Evolutionary conservation across 2,329 filamentous ascomycete genomes (phyloP).

Genomic region (Chaetomium sp.): DNA sequence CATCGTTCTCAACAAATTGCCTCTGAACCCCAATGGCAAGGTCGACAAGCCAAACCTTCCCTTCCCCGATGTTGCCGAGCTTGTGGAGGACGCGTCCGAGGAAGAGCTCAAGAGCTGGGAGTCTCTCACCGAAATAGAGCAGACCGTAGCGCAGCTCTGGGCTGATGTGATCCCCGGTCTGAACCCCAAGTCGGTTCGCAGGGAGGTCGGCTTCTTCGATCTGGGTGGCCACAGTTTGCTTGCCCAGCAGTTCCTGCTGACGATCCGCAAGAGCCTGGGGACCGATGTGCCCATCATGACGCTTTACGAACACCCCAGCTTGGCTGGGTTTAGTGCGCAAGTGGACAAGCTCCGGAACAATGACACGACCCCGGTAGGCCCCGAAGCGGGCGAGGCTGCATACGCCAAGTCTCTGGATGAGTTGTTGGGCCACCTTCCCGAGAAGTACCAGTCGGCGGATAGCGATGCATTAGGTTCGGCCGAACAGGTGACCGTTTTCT

Average conservation of each 20-base stretch:
- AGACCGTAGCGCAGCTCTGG: conserved; percentile 65
- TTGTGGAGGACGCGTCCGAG: conserved; percentile 41
- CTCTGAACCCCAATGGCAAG: conserved; percentile 81
- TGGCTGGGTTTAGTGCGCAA: conserved; percentile 42
- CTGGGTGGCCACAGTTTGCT: conserved; percentile 74
- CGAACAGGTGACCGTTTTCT: conserved; percentile 54
- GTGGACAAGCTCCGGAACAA: conserved; percentile 38
- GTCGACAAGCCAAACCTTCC: conserved; percentile 73
- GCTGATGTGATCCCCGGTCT: conserved; percentile 60
- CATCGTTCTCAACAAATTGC: conserved; percentile 65
- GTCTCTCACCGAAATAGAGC: conserved; percentile 50
- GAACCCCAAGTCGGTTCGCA: conserved; percentile 59
- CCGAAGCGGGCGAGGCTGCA: conserved; percentile 35
- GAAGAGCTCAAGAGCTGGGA: conserved; percentile 39
- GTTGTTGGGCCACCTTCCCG: conserved; percentile 35
- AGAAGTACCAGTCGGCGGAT: conserved; percentile 31
- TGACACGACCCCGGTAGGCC: conserved; percentile 20
- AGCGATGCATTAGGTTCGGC: conserved; percentile 23
- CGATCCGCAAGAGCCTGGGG: conserved; percentile 41
- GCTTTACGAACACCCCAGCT: conserved; percentile 59
- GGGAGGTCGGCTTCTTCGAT: conserved; percentile 65
- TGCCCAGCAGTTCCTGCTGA: conserved; percentile 73
- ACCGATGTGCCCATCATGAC: conserved; percentile 59
- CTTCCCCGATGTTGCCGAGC: conserved; percentile 68
- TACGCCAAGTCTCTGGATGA: conserved; percentile 46